Percentiles rank a stretch among this genome's conserved stretches.
Conservation (phyloP, 768 basidiomycete species). For the Neoboletus subvelutipes region DNA sequence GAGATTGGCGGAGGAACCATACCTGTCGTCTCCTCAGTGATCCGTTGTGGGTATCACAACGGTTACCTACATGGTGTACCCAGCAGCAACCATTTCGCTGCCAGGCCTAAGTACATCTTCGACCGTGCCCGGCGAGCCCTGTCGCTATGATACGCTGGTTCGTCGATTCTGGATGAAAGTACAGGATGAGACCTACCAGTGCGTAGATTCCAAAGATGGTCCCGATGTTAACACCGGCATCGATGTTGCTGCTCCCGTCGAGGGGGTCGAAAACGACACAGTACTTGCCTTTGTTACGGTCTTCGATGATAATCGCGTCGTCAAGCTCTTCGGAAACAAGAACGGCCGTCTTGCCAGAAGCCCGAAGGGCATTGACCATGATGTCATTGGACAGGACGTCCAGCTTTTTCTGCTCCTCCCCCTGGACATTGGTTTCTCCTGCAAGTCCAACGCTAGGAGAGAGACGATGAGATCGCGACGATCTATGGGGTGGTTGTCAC, state of each 20-base stretch:
- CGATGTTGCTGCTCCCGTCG: slow-evolving; percentile 95
- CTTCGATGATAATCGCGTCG: slow-evolving; percentile 88
- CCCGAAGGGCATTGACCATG: slow-evolving; percentile 96
- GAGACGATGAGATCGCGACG: not conserved
- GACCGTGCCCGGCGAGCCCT: slow-evolving; percentile 76
- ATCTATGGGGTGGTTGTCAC: not conserved
- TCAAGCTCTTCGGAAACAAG: slow-evolving; percentile 97
- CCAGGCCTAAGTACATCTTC: slow-evolving; percentile 92
- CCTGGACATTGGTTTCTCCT: slow-evolving; percentile 94
- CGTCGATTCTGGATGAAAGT: not conserved
- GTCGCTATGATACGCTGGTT: slow-evolving; percentile 44
- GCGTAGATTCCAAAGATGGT: slow-evolving; percentile 98
- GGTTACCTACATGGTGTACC: slow-evolving; percentile 86
- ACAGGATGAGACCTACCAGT: slow-evolving; percentile 56
- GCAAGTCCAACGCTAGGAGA: slow-evolving; percentile 87
- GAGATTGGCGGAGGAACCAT: slow-evolving; percentile 95
- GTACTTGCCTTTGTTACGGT: slow-evolving; percentile 78
- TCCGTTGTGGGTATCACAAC: not conserved
- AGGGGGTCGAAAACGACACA: slow-evolving; percentile 99
- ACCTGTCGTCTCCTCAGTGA: slow-evolving; percentile 42
- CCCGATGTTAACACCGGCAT: slow-evolving; percentile 97
- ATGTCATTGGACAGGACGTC: slow-evolving; percentile 98
- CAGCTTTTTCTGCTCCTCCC: slow-evolving; percentile 99
- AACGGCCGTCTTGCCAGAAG: slow-evolving; percentile 95
- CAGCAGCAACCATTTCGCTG: slow-evolving; percentile 95